phyloP scores from a whole-genome alignment of 1,284 basidiomycete species.

The Ustilago loliicola region DNA sequence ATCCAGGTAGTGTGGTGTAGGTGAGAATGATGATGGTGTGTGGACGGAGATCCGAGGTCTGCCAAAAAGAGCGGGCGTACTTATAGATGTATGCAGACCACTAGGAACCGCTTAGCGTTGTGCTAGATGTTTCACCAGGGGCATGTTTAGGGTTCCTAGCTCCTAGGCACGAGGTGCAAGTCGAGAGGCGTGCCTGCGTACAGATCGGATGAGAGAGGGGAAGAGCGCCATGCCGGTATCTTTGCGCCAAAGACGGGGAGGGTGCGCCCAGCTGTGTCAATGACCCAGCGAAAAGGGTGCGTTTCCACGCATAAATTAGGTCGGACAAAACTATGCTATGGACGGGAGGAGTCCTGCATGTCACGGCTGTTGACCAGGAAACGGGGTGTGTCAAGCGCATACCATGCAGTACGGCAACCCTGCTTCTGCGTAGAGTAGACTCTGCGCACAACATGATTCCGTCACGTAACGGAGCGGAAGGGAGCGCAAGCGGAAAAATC shows the following conservation, averaged over 20 bases:
- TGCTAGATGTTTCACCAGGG: neutral
- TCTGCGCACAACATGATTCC: constrained; percentile 6
- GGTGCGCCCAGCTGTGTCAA: neutral
- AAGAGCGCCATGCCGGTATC: neutral
- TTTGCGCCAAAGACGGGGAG: neutral
- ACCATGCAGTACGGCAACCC: neutral
- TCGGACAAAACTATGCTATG: neutral
- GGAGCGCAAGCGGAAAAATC: neutral
- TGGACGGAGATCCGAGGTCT: constrained; percentile 26
- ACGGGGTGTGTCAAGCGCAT: neutral
- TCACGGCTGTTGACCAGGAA: constrained; percentile 4
- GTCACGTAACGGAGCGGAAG: constrained; percentile 1
- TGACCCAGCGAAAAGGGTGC: neutral
- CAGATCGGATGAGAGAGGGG: neutral
- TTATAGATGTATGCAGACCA: constrained; percentile 24
- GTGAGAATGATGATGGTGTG: neutral
- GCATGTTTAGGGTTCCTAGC: neutral
- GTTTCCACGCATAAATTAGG: constrained; percentile 4
- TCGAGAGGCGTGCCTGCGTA: neutral
- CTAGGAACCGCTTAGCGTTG: constrained; percentile 1
- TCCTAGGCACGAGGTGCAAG: neutral
- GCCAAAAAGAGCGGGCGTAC: constrained; percentile 30
- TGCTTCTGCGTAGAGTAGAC: neutral
- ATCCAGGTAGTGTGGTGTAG: neutral
- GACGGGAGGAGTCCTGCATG: neutral